These are phyloP conservation scores for Phytophthora sojae DNA, from an alignment of 352 stramenopile species.

Conservation along the genomic window DNA sequence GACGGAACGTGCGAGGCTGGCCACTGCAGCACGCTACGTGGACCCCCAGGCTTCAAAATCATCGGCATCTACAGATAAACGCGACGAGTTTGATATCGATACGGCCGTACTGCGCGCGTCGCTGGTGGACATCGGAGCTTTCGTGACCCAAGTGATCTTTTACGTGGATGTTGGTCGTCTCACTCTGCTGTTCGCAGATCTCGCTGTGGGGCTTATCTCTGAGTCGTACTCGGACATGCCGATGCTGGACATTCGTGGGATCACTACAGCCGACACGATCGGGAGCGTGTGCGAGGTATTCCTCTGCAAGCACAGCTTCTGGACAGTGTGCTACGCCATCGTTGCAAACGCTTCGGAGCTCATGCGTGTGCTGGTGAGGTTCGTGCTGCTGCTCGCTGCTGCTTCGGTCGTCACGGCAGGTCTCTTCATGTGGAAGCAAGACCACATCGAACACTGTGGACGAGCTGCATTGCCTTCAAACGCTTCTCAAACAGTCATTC, in stretches of 20 bases:
- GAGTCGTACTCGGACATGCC: constrained; percentile 70
- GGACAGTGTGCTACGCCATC: constrained; percentile 49
- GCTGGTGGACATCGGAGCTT: constrained; percentile 33
- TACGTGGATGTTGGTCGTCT: constrained; percentile 46
- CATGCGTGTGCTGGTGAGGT: constrained; percentile 42
- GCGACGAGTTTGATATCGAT: constrained; percentile 41
- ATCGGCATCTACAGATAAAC: background rate
- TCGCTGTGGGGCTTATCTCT: constrained; percentile 55
- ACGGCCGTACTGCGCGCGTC: constrained; percentile 42
- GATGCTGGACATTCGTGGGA: constrained; percentile 64
- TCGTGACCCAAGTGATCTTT: constrained; percentile 41
- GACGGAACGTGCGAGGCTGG: constrained; percentile 22
- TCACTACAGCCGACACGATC: constrained; percentile 50
- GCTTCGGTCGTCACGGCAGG: constrained; percentile 43
- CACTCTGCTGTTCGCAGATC: constrained; percentile 36
- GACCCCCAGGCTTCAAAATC: constrained; percentile 8
- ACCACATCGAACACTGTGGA: constrained; percentile 34
- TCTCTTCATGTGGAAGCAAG: constrained; percentile 55
- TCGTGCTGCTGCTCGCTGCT: constrained; percentile 45
- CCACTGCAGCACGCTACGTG: constrained; percentile 9
- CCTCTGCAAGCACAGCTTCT: constrained; percentile 50
- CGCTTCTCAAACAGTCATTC: constrained; percentile 20
- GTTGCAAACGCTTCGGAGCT: constrained; percentile 47
- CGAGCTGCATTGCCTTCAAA: background rate
- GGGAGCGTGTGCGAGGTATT: constrained; percentile 60